Conservation (phyloP, 768 basidiomycete species). For the Tephrocybe sp. region DNA sequence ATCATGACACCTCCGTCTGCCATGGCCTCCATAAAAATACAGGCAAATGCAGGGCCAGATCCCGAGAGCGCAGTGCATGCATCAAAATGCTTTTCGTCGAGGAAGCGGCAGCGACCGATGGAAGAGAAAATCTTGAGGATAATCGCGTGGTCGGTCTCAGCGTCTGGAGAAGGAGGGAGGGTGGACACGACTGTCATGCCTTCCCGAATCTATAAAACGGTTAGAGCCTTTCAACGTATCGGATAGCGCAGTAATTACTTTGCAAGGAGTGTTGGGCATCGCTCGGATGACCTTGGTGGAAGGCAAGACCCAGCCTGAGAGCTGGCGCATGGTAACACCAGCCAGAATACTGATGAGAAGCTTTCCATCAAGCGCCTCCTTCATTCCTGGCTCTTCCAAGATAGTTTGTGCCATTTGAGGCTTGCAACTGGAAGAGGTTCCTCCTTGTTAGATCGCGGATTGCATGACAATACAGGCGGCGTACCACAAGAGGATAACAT, state of each 20-base stretch:
- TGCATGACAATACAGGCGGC: conserved; percentile 20
- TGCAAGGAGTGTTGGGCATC: conserved; percentile 98
- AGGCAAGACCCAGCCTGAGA: conserved; percentile 70
- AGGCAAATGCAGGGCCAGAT: conserved; percentile 96
- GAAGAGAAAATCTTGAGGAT: conserved; percentile 95
- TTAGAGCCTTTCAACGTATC: background rate
- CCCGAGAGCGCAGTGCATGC: conserved; percentile 96
- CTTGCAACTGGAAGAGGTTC: conserved; percentile 76
- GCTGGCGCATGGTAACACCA: conserved; percentile 88
- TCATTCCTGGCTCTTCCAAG: conserved; percentile 71
- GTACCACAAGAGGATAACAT: conserved; percentile 90
- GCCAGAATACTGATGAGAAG: conserved; percentile 96
- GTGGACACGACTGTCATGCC: conserved; percentile 96
- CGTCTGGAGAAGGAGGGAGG: conserved; percentile 50
- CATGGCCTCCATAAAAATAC: conserved; percentile 97
- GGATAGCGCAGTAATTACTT: conserved; percentile 46
- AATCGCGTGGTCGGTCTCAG: conserved; percentile 65
- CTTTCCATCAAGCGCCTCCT: conserved; percentile 84
- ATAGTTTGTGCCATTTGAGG: conserved; percentile 83
- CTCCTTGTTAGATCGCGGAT: background rate
- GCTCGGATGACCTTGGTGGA: conserved; percentile 88
- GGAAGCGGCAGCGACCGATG: conserved; percentile 92
- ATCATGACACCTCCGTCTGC: conserved; percentile 99
- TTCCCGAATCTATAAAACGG: conserved; percentile 81
- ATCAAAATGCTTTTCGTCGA: conserved; percentile 98